A percentile compares a stretch with the other conserved stretches of the same genome.
Conservation (phyloP, 2,329 filamentous ascomycete genomes). For the Parafenestella ontariensis region DNA sequence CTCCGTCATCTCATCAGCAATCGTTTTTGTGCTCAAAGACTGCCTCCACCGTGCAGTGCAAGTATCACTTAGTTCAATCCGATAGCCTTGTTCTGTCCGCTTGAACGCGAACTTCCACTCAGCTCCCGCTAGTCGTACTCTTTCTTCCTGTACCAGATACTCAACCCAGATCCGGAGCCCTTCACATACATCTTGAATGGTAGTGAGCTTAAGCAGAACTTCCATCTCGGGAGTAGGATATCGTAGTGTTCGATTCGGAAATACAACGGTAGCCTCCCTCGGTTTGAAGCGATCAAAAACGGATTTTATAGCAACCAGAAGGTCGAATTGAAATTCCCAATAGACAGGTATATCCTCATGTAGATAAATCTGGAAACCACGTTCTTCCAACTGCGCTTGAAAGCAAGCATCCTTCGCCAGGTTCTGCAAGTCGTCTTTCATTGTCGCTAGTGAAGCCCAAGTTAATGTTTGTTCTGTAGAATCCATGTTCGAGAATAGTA, state of each 20-base stretch:
- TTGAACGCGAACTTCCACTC: background rate
- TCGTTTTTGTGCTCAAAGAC: too few relatives aligned
- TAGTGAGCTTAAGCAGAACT: conserved; percentile 1
- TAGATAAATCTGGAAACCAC: too few relatives aligned
- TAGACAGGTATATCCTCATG: background rate
- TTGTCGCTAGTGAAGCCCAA: too few relatives aligned
- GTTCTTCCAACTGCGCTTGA: too few relatives aligned
- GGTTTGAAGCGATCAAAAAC: conserved; percentile 4
- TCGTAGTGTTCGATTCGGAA: conserved; percentile 6
- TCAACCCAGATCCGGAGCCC: conserved; percentile 3
- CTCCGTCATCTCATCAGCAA: conserved; percentile 10
- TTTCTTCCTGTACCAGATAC: background rate
- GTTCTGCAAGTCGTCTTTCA: too few relatives aligned
- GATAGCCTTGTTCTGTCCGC: background rate
- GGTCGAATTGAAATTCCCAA: conserved; percentile 2
- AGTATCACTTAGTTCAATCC: too few relatives aligned
- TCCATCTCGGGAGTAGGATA: background rate
- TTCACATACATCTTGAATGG: conserved; percentile 2
- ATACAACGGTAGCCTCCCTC: conserved; percentile 2
- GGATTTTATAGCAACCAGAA: conserved; percentile 6
- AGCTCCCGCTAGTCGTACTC: background rate
- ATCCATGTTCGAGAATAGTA: too few relatives aligned
- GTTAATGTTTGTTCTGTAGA: too few relatives aligned
- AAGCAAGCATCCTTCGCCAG: too few relatives aligned
- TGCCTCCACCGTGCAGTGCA: too few relatives aligned